Evolutionary conservation across 2,329 filamentous ascomycete species (phyloP), one percentile per base, ranked within the genome.

Genomic region (Colletotrichum sp.): DNA sequence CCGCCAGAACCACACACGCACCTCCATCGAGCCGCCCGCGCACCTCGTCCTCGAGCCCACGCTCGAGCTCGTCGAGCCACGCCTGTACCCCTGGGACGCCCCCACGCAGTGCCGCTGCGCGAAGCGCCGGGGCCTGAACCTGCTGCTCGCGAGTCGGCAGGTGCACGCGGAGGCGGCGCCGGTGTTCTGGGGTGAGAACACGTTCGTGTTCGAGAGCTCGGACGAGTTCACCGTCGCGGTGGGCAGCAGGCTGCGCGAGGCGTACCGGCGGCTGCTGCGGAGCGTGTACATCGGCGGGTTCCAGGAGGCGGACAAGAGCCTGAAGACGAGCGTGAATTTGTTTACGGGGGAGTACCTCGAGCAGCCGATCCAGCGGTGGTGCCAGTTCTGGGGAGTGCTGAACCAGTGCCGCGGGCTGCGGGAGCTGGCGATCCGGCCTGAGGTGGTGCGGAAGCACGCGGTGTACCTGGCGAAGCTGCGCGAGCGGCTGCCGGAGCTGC

Each of bases 311-410:
- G 49, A 65, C 16, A 28, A 30, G 32, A 6, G 6, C 5, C 6
- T n/a, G 15, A n/a, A 32, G 32, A 63, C 75, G 28, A 30, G 16
- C 21, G 21, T 26, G 36, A 72, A 76, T 7, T 1, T 57, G 16
- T 32, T 66, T 15, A 62, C 32, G 3, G n/a, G 13, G 2, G 30
- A 24, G 7, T 49, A 26, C 6, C 6, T 26, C 8, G 6, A 12
- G n/a, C 18, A 32, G 57, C 16, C 28, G 10, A 70, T 71, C 28
- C 66, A 57, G 67, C 59, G 75, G 15, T 76, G 73, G 73, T 32
- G 28, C 15, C 69, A 76, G 63, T 76, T 76, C 64, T 76, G 73
- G 73, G 70, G 64, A 18, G 70, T 69, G 30, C 36, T 76, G 24
- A 67, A 72, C 12, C 73, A 76, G 69, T 76, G 73, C 63, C 18